Percentiles rank a stretch among this genome's conserved stretches.
Conservation (phyloP, 495 filamentous ascomycete genomes). For the Lindgomyces ingoldianus region DNA sequence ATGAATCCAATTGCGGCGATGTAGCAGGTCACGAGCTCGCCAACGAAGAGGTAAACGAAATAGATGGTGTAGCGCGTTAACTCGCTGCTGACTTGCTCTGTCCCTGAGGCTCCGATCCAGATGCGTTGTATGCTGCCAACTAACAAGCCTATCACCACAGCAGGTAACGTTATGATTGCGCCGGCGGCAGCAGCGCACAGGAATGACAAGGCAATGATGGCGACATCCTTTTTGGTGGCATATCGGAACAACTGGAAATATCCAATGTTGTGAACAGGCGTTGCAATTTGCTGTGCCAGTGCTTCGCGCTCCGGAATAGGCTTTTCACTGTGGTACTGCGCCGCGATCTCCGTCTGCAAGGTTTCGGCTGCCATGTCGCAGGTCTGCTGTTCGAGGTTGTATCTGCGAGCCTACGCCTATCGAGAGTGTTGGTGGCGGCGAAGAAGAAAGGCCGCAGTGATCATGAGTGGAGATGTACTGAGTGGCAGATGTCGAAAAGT, state of each 20-base stretch:
- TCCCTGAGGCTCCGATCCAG: constrained; percentile 50
- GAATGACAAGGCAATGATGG: constrained; percentile 69
- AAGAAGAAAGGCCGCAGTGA: not conserved
- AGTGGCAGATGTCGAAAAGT: not conserved
- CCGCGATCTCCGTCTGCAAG: not conserved
- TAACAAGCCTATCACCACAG: constrained; percentile 78
- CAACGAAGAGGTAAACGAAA: constrained; percentile 85
- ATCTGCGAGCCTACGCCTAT: not conserved
- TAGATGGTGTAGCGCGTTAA: constrained; percentile 72
- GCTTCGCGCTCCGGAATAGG: not conserved
- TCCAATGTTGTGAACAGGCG: not conserved
- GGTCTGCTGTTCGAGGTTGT: not conserved
- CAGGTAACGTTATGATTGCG: constrained; percentile 72
- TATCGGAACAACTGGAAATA: constrained; percentile 54
- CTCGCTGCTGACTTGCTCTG: constrained; percentile 59
- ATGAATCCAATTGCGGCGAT: constrained; percentile 84
- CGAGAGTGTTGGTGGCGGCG: not conserved
- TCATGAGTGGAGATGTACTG: not conserved
- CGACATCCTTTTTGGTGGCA: constrained; percentile 69
- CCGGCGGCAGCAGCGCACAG: constrained; percentile 74
- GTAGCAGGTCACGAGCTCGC: constrained; percentile 79
- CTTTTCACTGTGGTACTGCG: not conserved
- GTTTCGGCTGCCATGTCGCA: not conserved
- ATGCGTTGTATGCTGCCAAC: constrained; percentile 71
- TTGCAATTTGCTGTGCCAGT: not conserved